These are phyloP conservation scores for Endotrypanum monterogeii DNA, from an alignment of 208 protist genomes.

Conservation along the genomic window DNA sequence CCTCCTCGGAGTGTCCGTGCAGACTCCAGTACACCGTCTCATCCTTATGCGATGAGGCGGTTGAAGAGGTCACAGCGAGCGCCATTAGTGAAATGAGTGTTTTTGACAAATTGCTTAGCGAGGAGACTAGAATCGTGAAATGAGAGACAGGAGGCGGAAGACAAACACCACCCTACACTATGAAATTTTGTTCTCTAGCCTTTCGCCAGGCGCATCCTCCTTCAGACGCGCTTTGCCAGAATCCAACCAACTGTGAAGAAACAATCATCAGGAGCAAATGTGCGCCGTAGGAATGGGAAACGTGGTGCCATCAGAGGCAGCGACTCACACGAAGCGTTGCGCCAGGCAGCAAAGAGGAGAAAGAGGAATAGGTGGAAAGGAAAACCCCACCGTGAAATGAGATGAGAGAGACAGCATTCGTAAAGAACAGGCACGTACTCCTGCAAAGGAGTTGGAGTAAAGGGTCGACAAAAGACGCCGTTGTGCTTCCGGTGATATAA, in stretches of 20 bases:
- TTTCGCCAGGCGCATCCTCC: too few species aligned
- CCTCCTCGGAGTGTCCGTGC: constrained; percentile 61
- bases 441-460: neutral
- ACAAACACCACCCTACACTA: neutral
- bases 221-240: too few species aligned
- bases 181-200: neutral
- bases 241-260: too few species aligned
- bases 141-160: neutral
- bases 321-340: neutral
- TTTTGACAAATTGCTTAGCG: neutral
- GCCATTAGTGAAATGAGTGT: constrained; percentile 32
- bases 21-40: constrained; percentile 45
- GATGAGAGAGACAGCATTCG: constrained; percentile 1
- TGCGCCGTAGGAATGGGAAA: neutral
- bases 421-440: constrained; percentile 1
- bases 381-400: constrained; percentile 7
- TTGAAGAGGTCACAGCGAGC: constrained; percentile 34
- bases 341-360: constrained; percentile 8
- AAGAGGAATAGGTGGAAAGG: neutral
- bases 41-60: neutral
- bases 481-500: neutral
- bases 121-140: neutral
- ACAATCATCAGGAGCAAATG: too few species aligned
- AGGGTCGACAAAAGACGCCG: neutral
- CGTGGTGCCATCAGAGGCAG: constrained; percentile 3